Conservation (phyloP, 306 rosid genomes). For the Pueraria montana region DNA sequence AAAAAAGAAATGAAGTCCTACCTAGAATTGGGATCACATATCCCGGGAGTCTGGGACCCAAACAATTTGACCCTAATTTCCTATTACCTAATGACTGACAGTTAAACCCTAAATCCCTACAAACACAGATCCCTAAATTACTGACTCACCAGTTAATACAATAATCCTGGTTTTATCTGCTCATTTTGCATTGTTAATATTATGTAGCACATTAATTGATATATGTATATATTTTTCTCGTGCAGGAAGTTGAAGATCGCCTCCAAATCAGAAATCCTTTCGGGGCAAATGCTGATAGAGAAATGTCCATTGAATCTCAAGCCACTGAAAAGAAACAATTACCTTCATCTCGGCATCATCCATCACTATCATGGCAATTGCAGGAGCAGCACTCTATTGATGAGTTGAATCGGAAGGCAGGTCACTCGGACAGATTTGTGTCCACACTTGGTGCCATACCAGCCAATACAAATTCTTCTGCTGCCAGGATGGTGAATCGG, state of each 20-base stretch:
- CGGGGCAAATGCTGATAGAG: constrained; percentile 59
- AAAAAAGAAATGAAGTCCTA: background rate
- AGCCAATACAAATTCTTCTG: constrained; percentile 50
- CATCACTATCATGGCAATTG: constrained; percentile 67
- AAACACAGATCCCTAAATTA: background rate
- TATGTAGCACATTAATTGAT: background rate
- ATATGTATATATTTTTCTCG: background rate
- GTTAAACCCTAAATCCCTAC: background rate
- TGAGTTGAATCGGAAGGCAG: constrained; percentile 53
- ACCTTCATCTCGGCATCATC: constrained; percentile 52
- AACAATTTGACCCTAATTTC: background rate
- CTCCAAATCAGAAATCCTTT: constrained; percentile 46
- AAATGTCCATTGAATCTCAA: constrained; percentile 47
- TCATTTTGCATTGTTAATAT: background rate
- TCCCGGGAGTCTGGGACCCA: background rate
- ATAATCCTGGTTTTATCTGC: background rate
- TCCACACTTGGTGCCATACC: constrained; percentile 54
- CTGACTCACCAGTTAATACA: background rate
- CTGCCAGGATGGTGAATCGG: constrained; percentile 55
- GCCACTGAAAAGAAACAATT: constrained; percentile 58
- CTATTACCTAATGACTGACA: background rate
- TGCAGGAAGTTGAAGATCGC: constrained; percentile 69
- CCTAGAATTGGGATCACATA: background rate
- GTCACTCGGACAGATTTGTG: constrained; percentile 56
- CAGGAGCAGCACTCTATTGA: constrained; percentile 61